Percentiles rank a stretch among this genome's conserved stretches.
These are phyloP conservation scores for Dendrocalamus latiflorus DNA, from an alignment of 202 grass and related monocot genomes.

Conservation along the genomic window DNA sequence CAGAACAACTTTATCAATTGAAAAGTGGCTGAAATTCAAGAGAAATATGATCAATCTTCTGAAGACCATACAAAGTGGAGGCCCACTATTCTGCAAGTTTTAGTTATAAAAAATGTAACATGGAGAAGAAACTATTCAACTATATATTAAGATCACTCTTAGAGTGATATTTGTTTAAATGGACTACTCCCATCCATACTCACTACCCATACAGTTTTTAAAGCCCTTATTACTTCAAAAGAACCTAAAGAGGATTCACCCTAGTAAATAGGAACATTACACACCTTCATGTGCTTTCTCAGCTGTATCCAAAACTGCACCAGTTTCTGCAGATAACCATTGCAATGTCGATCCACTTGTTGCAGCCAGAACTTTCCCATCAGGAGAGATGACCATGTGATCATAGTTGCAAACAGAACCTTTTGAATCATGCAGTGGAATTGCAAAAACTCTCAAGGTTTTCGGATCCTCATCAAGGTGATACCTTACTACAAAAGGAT, in stretches of 20 bases:
- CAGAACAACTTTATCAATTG: not conserved
- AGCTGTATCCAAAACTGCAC: constrained; percentile 79
- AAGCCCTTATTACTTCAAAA: not conserved
- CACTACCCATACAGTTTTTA: not conserved
- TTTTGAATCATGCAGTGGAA: constrained; percentile 79
- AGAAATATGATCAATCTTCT: not conserved
- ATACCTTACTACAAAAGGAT: constrained; percentile 64
- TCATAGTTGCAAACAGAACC: constrained; percentile 66
- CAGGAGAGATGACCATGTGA: constrained; percentile 73
- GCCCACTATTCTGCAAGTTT: not conserved
- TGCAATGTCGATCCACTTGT: constrained; percentile 75
- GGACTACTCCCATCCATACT: not conserved
- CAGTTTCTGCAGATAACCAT: constrained; percentile 79
- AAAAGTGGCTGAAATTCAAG: not conserved
- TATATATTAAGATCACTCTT: not conserved
- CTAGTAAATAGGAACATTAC: constrained; percentile 18
- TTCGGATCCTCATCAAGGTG: constrained; percentile 98
- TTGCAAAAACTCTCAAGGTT: constrained; percentile 71
- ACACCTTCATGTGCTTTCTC: constrained; percentile 93
- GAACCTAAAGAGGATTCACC: not conserved
- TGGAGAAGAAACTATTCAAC: not conserved
- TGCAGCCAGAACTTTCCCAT: constrained; percentile 71
- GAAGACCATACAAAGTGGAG: not conserved
- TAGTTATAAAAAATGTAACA: not conserved
- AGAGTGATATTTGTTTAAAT: not conserved